phyloP scores from a whole-genome alignment of 179 eudicot species.

The Drosera spatulata region DNA sequence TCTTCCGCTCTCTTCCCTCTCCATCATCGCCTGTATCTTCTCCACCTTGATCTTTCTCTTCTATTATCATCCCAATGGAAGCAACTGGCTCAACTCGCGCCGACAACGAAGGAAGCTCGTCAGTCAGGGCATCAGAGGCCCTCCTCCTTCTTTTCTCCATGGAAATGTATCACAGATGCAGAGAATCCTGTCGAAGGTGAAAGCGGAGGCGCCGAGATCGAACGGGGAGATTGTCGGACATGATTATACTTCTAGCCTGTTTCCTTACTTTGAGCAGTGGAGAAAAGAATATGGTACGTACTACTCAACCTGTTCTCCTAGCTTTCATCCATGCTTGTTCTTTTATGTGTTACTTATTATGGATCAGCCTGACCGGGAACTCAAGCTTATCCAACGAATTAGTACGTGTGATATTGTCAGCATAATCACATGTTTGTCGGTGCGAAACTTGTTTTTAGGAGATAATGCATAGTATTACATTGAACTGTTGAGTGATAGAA shows the following conservation, averaged over 20 bases:
- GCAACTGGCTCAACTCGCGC: slow-evolving; percentile 30
- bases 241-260: slow-evolving; percentile 50
- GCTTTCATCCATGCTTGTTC: too few relatives aligned
- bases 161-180: slow-evolving; percentile 69
- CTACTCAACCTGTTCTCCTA: background rate
- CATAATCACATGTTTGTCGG: too few relatives aligned
- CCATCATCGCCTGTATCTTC: too few relatives aligned
- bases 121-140: slow-evolving; percentile 58
- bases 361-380: too few relatives aligned
- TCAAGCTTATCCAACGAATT: too few relatives aligned
- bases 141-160: slow-evolving; percentile 38
- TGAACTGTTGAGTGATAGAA: too few relatives aligned
- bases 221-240: slow-evolving; percentile 40
- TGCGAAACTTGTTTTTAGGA: too few relatives aligned
- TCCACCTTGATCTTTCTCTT: too few relatives aligned
- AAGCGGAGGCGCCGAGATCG: background rate
- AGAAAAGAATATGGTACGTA: slow-evolving; percentile 41
- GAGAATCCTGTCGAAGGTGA: slow-evolving; percentile 30
- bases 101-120: slow-evolving; percentile 33
- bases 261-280: slow-evolving; percentile 80
- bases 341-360: too few relatives aligned
- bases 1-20: too few relatives aligned
- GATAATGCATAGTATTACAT: too few relatives aligned
- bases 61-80: slow-evolving; percentile 3
- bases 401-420: too few relatives aligned